Evolutionary conservation across 768 basidiomycete species (phyloP).

Genomic region (Boletus insuetus): DNA sequence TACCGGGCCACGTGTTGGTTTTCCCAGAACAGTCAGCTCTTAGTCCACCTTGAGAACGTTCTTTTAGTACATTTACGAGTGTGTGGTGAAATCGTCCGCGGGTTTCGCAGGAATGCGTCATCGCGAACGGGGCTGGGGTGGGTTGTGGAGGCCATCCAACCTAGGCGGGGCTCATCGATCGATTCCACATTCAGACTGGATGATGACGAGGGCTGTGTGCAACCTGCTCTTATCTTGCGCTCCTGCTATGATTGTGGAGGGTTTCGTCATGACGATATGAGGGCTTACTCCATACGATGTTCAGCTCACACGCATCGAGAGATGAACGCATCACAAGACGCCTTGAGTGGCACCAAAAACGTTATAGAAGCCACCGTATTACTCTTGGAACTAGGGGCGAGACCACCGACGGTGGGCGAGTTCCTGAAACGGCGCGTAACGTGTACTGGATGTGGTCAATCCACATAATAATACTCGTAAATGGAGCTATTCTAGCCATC

Average conservation of each 20-base stretch:
- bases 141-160: background rate
- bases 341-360: conserved; percentile 16
- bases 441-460: conserved; percentile 23
- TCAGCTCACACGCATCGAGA: conserved; percentile 15
- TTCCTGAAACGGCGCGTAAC: conserved; percentile 22
- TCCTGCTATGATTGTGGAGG: background rate
- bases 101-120: conserved; percentile 23
- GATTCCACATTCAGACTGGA: conserved; percentile 2
- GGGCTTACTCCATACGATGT: conserved; percentile 2
- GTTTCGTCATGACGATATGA: background rate
- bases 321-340: conserved; percentile 27
- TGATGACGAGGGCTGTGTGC: conserved; percentile 1
- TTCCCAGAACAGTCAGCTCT: conserved; percentile 18
- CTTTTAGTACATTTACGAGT: conserved; percentile 14
- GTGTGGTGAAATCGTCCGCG: conserved; percentile 17
- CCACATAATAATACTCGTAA: conserved; percentile 19
- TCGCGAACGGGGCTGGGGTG: conserved; percentile 10
- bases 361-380: conserved; percentile 28
- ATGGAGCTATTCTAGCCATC: conserved; percentile 1
- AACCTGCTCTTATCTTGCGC: conserved; percentile 14
- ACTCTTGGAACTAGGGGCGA: conserved; percentile 20
- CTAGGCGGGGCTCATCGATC: background rate
- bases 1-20: conserved; percentile 13
- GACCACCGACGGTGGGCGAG: conserved; percentile 9
- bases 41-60: conserved; percentile 16